These are phyloP conservation scores for Halophytophthora batemanensis DNA, from an alignment of 352 stramenopile species.

Conservation along the genomic window DNA sequence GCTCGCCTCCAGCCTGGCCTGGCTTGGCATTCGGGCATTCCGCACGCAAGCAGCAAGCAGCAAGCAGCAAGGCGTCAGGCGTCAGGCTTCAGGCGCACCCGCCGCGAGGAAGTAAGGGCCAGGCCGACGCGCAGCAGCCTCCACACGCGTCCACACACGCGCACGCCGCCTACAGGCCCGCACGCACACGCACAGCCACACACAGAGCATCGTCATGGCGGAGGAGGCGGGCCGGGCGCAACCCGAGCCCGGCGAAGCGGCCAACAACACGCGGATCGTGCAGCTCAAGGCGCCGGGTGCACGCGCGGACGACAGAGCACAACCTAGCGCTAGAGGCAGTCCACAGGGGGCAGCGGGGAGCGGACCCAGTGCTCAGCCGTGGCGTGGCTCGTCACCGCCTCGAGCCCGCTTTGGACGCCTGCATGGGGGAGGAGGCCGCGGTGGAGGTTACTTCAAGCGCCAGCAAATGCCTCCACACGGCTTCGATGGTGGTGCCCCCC, in stretches of 20 bases:
- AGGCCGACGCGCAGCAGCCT: not conserved
- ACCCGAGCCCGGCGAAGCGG: conserved; percentile 20
- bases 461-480: conserved; percentile 7
- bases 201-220: conserved; percentile 7
- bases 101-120: not conserved
- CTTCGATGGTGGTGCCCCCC: conserved; percentile 12
- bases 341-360: not conserved
- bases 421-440: conserved; percentile 12
- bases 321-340: conserved; percentile 18
- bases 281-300: conserved; percentile 27
- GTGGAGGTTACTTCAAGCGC: conserved; percentile 30
- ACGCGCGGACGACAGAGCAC: conserved; percentile 11
- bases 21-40: not conserved
- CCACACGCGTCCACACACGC: not conserved
- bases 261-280: conserved; percentile 13
- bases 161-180: not conserved
- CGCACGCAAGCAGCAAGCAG: not conserved
- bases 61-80: not conserved
- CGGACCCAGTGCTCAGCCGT: conserved; percentile 11
- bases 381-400: conserved; percentile 17
- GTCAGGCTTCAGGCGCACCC: no score
- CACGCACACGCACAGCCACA: not conserved
- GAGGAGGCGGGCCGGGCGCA: conserved; percentile 26
- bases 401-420: conserved; percentile 18
- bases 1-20: no score